These are phyloP conservation scores for Acacia confusa DNA, from an alignment of 306 rosid genomes.

Conservation along the genomic window DNA sequence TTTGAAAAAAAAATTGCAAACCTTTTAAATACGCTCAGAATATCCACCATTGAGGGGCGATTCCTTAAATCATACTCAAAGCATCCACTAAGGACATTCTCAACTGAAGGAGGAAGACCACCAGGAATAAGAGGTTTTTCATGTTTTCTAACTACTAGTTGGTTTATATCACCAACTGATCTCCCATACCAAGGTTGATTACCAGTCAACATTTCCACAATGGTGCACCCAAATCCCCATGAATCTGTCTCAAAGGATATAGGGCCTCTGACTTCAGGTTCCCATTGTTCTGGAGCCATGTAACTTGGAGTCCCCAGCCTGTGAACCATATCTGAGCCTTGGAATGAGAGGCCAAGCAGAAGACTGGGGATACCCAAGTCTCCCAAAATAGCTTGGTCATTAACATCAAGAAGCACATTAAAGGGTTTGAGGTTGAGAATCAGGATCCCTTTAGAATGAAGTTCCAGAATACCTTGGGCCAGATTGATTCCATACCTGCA, in stretches of 20 bases:
- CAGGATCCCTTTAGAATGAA: constrained; percentile 67
- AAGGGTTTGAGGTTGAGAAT: constrained; percentile 85
- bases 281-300: constrained; percentile 99
- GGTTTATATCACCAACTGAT: constrained; percentile 61
- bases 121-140: constrained; percentile 77
- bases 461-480: constrained; percentile 68
- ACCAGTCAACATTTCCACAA: constrained; percentile 92
- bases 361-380: constrained; percentile 85
- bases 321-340: constrained; percentile 54
- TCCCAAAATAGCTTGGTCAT: constrained; percentile 78
- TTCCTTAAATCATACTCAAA: constrained; percentile 92
- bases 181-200: constrained; percentile 78
- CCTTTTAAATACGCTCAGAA: constrained; percentile 72
- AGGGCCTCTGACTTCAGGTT: constrained; percentile 88
- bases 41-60: constrained; percentile 75
- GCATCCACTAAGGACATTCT: constrained; percentile 74
- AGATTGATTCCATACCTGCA: constrained; percentile 81
- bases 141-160: constrained; percentile 64
- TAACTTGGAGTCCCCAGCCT: constrained; percentile 91
- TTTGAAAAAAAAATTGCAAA: constrained; percentile 27
- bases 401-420: constrained; percentile 65
- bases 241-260: constrained; percentile 86
- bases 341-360: constrained; percentile 60
- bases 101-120: constrained; percentile 82
- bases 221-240: constrained; percentile 90